Evolutionary conservation across 2,329 filamentous ascomycete genomes (phyloP).

Genomic region (Verticillium longisporum): DNA sequence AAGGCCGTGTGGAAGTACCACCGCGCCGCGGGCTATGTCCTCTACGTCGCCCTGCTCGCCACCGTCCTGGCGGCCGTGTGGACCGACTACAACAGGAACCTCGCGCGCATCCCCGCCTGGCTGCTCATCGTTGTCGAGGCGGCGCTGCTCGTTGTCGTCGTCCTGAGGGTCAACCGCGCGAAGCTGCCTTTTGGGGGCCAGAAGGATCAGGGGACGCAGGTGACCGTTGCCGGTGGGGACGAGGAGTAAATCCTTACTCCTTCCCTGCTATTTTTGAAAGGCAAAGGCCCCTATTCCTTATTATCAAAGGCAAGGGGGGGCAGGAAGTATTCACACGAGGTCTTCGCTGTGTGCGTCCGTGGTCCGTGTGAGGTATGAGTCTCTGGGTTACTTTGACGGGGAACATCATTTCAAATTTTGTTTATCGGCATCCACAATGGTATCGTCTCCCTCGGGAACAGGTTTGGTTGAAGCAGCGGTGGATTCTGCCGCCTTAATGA

Average conservation of each 20-base stretch:
- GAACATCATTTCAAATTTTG: too few species aligned
- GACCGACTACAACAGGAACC: slow-evolving; percentile 65
- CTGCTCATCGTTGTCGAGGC: slow-evolving; percentile 57
- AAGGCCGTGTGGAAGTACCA: slow-evolving; percentile 90
- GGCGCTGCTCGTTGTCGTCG: slow-evolving; percentile 63
- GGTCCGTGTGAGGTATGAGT: too few species aligned
- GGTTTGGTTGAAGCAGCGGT: too few species aligned
- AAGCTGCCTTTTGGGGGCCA: slow-evolving; percentile 58
- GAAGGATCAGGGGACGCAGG: not conserved
- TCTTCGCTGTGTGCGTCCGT: too few species aligned
- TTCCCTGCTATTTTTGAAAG: too few species aligned
- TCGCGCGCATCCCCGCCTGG: slow-evolving; percentile 71
- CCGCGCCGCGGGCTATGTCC: slow-evolving; percentile 66
- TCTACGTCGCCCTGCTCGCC: slow-evolving; percentile 63
- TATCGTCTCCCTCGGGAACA: too few species aligned
- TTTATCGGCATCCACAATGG: too few species aligned
- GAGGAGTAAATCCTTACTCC: not conserved
- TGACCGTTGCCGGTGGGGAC: not conserved
- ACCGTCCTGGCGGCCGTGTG: slow-evolving; percentile 70
- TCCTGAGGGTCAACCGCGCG: slow-evolving; percentile 70
- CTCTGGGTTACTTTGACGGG: too few species aligned
- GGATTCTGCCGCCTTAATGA: too few species aligned
- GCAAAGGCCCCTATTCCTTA: too few species aligned
- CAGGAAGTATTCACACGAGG: too few species aligned
- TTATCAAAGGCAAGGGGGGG: too few species aligned